These are phyloP conservation scores for Penicillium concentricum DNA, from an alignment of 2,329 filamentous ascomycete genomes.

Conservation along the genomic window DNA sequence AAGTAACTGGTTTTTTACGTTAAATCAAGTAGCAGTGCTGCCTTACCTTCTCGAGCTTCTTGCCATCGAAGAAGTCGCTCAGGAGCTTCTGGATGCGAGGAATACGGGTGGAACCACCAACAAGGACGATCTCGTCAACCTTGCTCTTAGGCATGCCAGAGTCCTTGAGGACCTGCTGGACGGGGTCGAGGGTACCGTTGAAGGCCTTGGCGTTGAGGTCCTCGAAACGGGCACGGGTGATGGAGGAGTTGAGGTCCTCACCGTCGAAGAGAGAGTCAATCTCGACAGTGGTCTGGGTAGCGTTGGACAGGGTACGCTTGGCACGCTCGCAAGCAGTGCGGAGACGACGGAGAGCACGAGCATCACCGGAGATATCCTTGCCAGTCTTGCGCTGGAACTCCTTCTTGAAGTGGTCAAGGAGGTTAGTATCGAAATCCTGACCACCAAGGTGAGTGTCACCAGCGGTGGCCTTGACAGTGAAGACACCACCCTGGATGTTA, in stretches of 20 bases:
- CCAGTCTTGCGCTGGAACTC: constrained; percentile 83
- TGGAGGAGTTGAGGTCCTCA: constrained; percentile 94
- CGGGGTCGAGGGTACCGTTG: constrained; percentile 87
- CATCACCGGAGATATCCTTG: constrained; percentile 75
- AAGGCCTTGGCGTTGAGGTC: constrained; percentile 97
- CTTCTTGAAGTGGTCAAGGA: constrained; percentile 95
- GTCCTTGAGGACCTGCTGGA: constrained; percentile 96
- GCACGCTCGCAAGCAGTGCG: constrained; percentile 98
- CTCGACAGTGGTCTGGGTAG: constrained; percentile 95
- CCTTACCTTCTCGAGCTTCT: constrained; percentile 92
- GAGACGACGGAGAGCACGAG: constrained; percentile 92
- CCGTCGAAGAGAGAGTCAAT: constrained; percentile 98
- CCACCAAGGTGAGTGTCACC: constrained; percentile 97
- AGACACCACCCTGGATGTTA: constrained; percentile 98
- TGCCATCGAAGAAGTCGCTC: constrained; percentile 98
- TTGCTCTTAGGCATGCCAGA: constrained; percentile 80
- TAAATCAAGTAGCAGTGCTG: neutral
- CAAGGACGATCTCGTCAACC: constrained; percentile 98
- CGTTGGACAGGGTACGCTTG: constrained; percentile 97
- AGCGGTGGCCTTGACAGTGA: constrained; percentile 97
- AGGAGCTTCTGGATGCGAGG: constrained; percentile 98
- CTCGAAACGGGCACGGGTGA: constrained; percentile 98
- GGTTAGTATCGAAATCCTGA: constrained; percentile 93
- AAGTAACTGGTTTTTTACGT: constrained; percentile 3
- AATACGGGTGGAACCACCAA: constrained; percentile 98